Base-by-base conservation (phyloP, 305 asterid genomes). In the Solanum hybrid region DNA sequence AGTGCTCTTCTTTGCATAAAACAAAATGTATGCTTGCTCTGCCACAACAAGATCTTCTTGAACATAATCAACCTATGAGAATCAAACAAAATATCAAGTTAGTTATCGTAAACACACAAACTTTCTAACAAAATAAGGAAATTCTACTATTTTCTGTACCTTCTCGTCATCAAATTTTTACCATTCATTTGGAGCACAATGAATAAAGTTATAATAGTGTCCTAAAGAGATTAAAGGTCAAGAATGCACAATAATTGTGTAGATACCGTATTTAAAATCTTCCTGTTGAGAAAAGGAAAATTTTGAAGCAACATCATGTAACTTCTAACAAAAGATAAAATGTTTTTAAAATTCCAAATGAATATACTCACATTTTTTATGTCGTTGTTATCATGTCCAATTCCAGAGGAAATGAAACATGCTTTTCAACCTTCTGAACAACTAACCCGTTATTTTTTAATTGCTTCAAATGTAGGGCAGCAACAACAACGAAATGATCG, bases 381-480 rank as follows among this genome's bases (percentile, higher is more conserved):
- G 66, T 90, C 88, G 69, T 87, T 90, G 26, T 72, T 92, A 92
- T 93, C 93, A 96, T 81, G 90, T 95, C 95, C 94, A 96, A 90
- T 76, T 96, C 94, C 69, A 91, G 56, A 8, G 98, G 98, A 91
- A 95, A 97, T 34, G 92, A 89, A 10, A 97, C 95, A 89, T 91
- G 94, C 36, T 95, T 96, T 88, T 96, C 98, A 85, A 96, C 91
- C 93, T 96, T 97, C 86, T 97, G 93, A 76, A 96, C 96, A 80
- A 88, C 80, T 88, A 91, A 89, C 71, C 97, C 99, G 73, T 96
- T 94, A 86, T 90, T 95, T 93, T 95, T 91, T 88, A 95, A 97
- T 90, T 97, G 94, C 94, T 96, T 97, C 92, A 97, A 90, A 90
- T 97, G 99, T 86, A 96, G 94, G 86, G 92, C 93, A 56, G 95